Evolutionary conservation across 164 flowering plant genomes (phyloP).

Genomic region (Vitis cinerea): DNA sequence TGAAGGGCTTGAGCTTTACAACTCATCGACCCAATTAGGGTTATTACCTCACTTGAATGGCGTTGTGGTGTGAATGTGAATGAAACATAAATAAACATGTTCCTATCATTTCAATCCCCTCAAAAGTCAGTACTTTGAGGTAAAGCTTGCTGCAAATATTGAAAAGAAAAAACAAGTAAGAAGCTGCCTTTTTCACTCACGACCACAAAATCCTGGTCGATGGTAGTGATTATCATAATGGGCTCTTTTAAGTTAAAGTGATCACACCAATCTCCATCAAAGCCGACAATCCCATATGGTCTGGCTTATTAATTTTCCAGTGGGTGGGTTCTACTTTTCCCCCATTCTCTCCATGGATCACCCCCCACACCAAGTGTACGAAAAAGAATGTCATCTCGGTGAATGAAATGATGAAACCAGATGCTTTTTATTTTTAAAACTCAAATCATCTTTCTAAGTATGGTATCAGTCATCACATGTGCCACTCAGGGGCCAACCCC

Average conservation of each 20-base stretch:
- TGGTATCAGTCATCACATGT: not conserved
- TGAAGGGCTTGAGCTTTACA: too few species aligned
- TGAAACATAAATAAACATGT: not conserved
- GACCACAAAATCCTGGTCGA: not conserved
- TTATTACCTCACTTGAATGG: too few species aligned
- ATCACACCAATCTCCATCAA: slow-evolving; percentile 13
- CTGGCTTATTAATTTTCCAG: not conserved
- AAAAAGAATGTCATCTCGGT: not conserved
- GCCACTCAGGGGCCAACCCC: not conserved
- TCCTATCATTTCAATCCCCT: slow-evolving; percentile 7
- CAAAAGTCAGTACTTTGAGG: slow-evolving; percentile 9
- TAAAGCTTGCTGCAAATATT: slow-evolving; percentile 10
- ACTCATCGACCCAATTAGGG: too few species aligned
- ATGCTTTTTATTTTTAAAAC: not conserved
- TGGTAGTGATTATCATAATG: not conserved
- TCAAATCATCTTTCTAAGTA: too few species aligned
- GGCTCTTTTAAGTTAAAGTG: not conserved
- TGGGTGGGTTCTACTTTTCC: not conserved
- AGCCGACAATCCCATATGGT: not conserved
- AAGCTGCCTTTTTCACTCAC: not conserved
- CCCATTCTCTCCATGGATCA: not conserved
- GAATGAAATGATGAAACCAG: not conserved
- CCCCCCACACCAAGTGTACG: not conserved
- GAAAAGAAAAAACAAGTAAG: not conserved
- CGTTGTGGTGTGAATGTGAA: too few species aligned